phyloP scores from a whole-genome alignment of 805 yeast genomes.

The Saccharomyces mikatae region DNA sequence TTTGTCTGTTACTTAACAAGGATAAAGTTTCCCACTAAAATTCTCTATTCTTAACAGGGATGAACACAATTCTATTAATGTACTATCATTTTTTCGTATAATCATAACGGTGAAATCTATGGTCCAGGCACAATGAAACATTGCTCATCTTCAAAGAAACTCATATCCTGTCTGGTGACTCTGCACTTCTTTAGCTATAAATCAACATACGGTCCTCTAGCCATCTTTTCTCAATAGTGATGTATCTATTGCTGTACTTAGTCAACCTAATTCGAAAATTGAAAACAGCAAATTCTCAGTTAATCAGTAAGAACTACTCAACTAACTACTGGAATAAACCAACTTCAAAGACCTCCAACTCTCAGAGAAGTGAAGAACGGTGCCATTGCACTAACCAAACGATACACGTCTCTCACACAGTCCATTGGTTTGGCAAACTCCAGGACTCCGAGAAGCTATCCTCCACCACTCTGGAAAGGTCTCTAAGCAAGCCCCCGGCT shows the following conservation, averaged over 20 bases:
- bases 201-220: slow-evolving; percentile 64
- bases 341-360: neutral
- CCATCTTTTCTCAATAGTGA: slow-evolving; percentile 41
- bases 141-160: neutral
- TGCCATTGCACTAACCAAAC: neutral
- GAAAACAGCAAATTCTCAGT: neutral
- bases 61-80: neutral
- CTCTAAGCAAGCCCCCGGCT: neutral
- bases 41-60: neutral
- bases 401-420: neutral
- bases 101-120: neutral
- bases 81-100: neutral
- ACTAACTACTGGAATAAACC: neutral
- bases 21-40: neutral
- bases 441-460: neutral
- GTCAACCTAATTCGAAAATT: neutral
- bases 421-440: neutral
- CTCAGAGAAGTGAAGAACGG: neutral
- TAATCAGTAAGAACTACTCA: neutral
- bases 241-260: neutral
- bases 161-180: neutral
- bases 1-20: neutral
- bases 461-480: neutral
- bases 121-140: neutral
- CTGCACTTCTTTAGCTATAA: neutral